These are phyloP conservation scores for Podila horticola DNA, from an alignment of 192 early-diverging fungal genomes.

Conservation along the genomic window DNA sequence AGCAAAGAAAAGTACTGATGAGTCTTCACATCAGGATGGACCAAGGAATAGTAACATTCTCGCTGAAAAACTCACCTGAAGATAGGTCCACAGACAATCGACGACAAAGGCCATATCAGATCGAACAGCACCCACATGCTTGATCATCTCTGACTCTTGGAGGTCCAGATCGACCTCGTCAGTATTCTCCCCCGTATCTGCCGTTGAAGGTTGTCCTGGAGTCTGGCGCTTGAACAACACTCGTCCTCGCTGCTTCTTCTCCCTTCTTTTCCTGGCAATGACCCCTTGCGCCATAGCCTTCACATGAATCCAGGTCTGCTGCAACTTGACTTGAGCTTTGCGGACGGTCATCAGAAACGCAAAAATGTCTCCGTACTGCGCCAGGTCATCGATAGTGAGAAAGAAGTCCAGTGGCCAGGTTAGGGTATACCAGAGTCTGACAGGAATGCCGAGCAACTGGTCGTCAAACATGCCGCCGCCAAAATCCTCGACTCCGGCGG, in stretches of 20 bases:
- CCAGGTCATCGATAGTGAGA: constrained; percentile 66
- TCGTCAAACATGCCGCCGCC: constrained; percentile 52
- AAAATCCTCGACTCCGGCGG: neutral
- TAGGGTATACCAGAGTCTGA: constrained; percentile 65
- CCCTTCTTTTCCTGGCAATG: constrained; percentile 9
- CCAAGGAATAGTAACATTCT: neutral
- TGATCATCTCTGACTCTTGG: constrained; percentile 36
- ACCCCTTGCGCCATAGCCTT: constrained; percentile 51
- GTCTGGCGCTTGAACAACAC: neutral
- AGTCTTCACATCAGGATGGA: neutral
- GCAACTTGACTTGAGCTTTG: constrained; percentile 63
- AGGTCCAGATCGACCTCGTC: constrained; percentile 14
- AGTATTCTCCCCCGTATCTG: neutral
- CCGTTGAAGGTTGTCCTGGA: neutral
- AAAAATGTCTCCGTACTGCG: constrained; percentile 69
- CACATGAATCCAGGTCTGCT: constrained; percentile 54
- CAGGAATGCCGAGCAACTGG: constrained; percentile 61
- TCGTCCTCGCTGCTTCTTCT: neutral
- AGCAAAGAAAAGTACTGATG: neutral
- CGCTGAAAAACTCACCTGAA: constrained; percentile 64
- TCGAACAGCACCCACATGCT: constrained; percentile 62
- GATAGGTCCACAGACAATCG: constrained; percentile 75
- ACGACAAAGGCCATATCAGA: constrained; percentile 75
- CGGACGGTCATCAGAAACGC: constrained; percentile 69
- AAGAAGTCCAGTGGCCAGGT: constrained; percentile 79